phyloP scores from a whole-genome alignment of 208 protist genomes.

The Novymonas esmeraldas region DNA sequence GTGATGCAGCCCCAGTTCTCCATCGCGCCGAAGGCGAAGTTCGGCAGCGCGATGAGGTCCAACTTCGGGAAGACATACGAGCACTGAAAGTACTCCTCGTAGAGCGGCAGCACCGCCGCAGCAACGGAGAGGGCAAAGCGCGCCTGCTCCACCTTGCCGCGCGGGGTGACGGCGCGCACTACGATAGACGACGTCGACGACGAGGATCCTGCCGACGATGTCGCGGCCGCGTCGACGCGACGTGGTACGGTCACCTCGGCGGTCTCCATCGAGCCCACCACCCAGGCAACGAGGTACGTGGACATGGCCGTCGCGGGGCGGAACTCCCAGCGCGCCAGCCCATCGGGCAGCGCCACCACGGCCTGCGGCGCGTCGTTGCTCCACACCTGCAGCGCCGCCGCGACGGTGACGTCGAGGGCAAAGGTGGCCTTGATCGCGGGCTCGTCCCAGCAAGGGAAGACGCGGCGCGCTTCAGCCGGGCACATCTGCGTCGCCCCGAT shows the following conservation, averaged over 20 bases:
- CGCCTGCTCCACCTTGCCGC: conserved; percentile 48
- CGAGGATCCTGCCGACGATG: not conserved
- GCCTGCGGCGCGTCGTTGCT: conserved; percentile 86
- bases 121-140: conserved; percentile 85
- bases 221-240: conserved; percentile 24
- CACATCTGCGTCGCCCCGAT: conserved; percentile 94
- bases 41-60: conserved; percentile 95
- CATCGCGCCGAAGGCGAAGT: conserved; percentile 97
- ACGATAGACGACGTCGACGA: conserved; percentile 5
- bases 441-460: conserved; percentile 97
- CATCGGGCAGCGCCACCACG: conserved; percentile 15
- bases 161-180: conserved; percentile 60
- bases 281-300: conserved; percentile 97
- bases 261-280: conserved; percentile 89
- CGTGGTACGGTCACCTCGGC: conserved; percentile 17
- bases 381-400: conserved; percentile 64
- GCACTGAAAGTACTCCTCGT: conserved; percentile 84
- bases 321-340: conserved; percentile 52
- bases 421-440: conserved; percentile 95
- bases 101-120: conserved; percentile 63
- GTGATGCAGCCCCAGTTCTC: conserved; percentile 98
- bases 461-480: conserved; percentile 89
- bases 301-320: conserved; percentile 89
- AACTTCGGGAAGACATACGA: conserved; percentile 95
- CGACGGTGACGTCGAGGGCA: conserved; percentile 84